Conservation (phyloP, 805 yeast genomes). For the Kodamaea neixiangensis region DNA sequence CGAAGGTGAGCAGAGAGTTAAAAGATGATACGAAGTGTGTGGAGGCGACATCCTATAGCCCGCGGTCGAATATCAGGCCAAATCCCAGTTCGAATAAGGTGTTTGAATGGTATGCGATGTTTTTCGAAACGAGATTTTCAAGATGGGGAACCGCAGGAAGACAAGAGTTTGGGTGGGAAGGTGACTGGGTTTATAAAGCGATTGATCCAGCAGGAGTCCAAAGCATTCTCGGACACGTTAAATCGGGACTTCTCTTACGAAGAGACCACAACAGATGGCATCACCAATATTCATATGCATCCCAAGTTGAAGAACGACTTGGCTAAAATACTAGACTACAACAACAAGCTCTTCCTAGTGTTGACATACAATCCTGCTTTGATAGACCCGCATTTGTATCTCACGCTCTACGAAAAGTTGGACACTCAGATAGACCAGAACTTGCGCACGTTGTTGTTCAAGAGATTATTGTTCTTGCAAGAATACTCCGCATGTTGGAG, state of each 20-base stretch:
- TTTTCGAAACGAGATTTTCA: not conserved
- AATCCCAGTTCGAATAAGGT: not conserved
- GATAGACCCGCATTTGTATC: conserved; percentile 31
- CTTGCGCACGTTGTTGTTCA: conserved; percentile 24
- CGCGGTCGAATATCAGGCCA: not conserved
- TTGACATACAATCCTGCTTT: conserved; percentile 33
- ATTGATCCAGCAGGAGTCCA: not conserved
- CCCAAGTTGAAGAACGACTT: conserved; percentile 19
- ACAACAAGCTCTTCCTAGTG: conserved; percentile 30
- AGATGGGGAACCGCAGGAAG: not conserved
- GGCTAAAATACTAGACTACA: conserved; percentile 26
- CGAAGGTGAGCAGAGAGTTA: not conserved
- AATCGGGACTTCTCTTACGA: not conserved
- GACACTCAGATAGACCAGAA: conserved; percentile 21
- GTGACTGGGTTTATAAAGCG: conserved; percentile 1
- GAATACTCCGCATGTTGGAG: conserved; percentile 34
- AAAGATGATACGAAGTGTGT: not conserved
- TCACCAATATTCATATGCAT: conserved; percentile 5
- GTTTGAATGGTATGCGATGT: not conserved
- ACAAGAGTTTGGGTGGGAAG: not conserved
- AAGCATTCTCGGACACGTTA: not conserved
- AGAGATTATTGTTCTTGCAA: conserved; percentile 33
- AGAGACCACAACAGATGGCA: not conserved
- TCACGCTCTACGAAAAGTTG: conserved; percentile 19
- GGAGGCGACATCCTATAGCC: not conserved